These are phyloP conservation scores for Ascomycota sp. DNA, from an alignment of 2,329 filamentous ascomycete genomes.

Conservation along the genomic window DNA sequence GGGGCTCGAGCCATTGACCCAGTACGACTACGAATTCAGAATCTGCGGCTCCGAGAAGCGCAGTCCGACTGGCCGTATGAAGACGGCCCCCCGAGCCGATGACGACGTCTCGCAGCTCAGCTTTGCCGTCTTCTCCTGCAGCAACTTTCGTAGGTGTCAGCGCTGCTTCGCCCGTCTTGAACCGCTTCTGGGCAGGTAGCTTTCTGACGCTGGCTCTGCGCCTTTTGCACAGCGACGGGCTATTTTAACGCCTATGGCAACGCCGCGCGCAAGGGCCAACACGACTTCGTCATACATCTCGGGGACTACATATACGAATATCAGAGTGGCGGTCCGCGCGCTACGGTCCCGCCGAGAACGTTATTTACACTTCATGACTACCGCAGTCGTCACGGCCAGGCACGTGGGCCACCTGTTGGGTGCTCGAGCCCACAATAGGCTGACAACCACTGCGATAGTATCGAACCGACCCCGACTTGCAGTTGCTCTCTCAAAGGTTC, in stretches of 20 bases:
- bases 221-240: slow-evolving; percentile 10
- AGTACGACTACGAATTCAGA: slow-evolving; percentile 47
- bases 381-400: slow-evolving; percentile 17
- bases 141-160: slow-evolving; percentile 32
- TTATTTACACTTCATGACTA: slow-evolving; percentile 19
- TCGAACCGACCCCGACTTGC: slow-evolving; percentile 18
- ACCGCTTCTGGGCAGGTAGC: neutral
- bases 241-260: slow-evolving; percentile 41
- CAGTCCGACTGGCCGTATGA: slow-evolving; percentile 43
- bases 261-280: slow-evolving; percentile 31
- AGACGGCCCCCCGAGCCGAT: slow-evolving; percentile 37
- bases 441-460: slow-evolving; percentile 8
- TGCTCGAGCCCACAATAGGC: no score
- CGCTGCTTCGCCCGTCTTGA: neutral
- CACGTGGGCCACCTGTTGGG: slow-evolving; percentile 3
- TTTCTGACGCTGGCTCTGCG: neutral
- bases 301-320: slow-evolving; percentile 46
- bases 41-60: slow-evolving; percentile 39
- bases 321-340: slow-evolving; percentile 8
- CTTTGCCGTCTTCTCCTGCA: slow-evolving; percentile 49
- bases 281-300: slow-evolving; percentile 36
- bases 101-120: slow-evolving; percentile 34
- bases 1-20: slow-evolving; percentile 37
- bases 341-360: slow-evolving; percentile 8
- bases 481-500: slow-evolving; percentile 17